phyloP scores from a whole-genome alignment of 192 early-diverging fungal species.

The Chytriomyces confervae region DNA sequence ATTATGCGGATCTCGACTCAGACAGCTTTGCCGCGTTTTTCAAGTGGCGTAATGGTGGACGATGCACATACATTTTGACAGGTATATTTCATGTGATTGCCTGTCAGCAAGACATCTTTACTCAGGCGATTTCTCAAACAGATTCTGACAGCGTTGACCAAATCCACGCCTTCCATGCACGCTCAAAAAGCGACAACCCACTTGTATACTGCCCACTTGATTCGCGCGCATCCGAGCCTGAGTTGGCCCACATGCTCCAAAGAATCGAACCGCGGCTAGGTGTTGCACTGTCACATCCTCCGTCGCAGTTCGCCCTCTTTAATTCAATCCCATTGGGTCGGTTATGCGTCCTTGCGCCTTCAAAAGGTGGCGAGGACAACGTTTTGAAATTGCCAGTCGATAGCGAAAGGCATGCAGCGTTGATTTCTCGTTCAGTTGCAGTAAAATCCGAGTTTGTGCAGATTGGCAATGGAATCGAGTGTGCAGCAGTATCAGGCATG shows the following conservation, averaged over 20 bases:
- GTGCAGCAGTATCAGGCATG: not conserved
- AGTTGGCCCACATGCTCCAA: constrained; percentile 4
- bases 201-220: constrained; percentile 21
- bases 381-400: constrained; percentile 15
- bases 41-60: constrained; percentile 11
- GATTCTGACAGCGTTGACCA: not conserved
- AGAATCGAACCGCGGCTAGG: constrained; percentile 4
- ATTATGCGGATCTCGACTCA: constrained; percentile 7
- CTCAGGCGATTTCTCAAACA: not conserved
- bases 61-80: constrained; percentile 27
- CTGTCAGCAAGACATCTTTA: not conserved
- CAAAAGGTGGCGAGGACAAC: not conserved
- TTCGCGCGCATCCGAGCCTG: constrained; percentile 6
- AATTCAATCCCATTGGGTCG: not conserved
- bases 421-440: constrained; percentile 8
- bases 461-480: not conserved
- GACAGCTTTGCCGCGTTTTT: not conserved
- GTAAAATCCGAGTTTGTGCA: constrained; percentile 4
- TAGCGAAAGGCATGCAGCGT: not conserved
- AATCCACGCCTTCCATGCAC: not conserved
- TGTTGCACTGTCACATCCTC: constrained; percentile 1
- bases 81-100: not conserved
- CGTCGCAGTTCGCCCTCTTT: not conserved
- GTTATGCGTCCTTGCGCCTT: not conserved
- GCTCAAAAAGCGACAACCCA: not conserved